phyloP scores from a whole-genome alignment of 768 basidiomycete species.

The Boletus sp. region DNA sequence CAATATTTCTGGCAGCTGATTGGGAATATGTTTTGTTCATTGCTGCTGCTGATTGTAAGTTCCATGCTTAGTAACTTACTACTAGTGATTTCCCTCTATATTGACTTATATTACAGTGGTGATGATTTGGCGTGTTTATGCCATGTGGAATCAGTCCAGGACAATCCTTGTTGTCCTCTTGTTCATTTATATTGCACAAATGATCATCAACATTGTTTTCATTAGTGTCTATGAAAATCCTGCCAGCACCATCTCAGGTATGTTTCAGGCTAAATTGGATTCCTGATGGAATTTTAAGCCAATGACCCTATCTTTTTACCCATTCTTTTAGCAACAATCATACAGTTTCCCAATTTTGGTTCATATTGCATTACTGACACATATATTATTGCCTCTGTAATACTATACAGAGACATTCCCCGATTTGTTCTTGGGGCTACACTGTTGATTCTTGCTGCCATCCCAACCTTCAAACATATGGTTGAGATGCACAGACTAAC shows the following conservation, averaged over 20 bases:
- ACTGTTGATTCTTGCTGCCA: not conserved
- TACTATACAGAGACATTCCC: not conserved
- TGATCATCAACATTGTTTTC: not conserved
- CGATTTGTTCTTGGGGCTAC: not conserved
- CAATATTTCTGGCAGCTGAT: not conserved
- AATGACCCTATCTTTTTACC: not conserved
- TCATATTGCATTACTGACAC: not conserved
- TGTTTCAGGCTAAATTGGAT: not conserved
- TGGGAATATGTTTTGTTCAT: conserved; percentile 16
- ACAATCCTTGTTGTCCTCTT: conserved; percentile 6
- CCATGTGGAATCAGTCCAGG: conserved; percentile 9
- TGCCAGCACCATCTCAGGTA: no score
- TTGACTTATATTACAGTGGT: conserved; percentile 5
- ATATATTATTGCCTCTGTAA: not conserved
- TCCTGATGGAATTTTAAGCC: not conserved
- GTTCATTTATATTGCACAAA: not conserved
- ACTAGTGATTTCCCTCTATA: no score
- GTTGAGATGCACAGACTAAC: conserved; percentile 2
- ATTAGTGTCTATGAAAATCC: not conserved
- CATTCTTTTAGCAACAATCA: not conserved
- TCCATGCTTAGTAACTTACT: not conserved
- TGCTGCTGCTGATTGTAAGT: conserved; percentile 17
- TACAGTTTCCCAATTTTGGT: not conserved
- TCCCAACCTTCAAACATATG: not conserved
- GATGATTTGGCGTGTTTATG: conserved; percentile 15